Conservation (phyloP, 176 grass and related monocot species). For the Dactylis glomerata region DNA sequence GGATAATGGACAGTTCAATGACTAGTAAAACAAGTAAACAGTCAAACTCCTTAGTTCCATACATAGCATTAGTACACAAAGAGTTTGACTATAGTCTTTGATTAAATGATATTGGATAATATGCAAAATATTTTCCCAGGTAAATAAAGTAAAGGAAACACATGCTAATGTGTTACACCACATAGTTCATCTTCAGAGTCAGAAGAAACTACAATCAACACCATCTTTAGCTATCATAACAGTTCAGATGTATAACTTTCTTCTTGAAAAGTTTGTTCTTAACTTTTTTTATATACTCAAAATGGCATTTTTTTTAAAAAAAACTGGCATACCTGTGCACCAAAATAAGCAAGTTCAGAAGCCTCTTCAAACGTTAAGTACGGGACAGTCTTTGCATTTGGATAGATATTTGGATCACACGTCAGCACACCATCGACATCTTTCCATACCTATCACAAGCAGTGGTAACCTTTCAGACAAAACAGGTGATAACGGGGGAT, state of each 20-base stretch:
- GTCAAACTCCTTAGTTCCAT: not conserved
- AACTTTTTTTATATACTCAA: not conserved
- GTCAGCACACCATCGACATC: constrained; percentile 97
- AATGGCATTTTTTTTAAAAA: too few relatives aligned
- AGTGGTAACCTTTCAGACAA: constrained; percentile 13
- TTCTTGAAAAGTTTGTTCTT: not conserved
- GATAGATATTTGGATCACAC: constrained; percentile 92
- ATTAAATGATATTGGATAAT: not conserved
- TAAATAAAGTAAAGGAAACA: not conserved
- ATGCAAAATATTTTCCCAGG: not conserved
- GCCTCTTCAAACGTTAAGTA: constrained; percentile 97
- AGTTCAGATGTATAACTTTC: not conserved
- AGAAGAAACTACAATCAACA: not conserved
- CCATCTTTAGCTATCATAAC: not conserved
- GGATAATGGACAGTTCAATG: not conserved
- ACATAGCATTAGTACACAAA: not conserved
- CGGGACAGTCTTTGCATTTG: constrained; percentile 71
- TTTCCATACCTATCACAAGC: constrained; percentile 73
- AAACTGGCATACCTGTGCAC: constrained; percentile 65
- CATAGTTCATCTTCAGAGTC: not conserved
- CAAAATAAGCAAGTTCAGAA: constrained; percentile 95
- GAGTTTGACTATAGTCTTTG: not conserved
- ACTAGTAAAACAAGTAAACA: not conserved
- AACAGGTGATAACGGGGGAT: not conserved
- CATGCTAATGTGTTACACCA: not conserved